Conservation (phyloP, 139 green algal species). For the Chlorella sp. region DNA sequence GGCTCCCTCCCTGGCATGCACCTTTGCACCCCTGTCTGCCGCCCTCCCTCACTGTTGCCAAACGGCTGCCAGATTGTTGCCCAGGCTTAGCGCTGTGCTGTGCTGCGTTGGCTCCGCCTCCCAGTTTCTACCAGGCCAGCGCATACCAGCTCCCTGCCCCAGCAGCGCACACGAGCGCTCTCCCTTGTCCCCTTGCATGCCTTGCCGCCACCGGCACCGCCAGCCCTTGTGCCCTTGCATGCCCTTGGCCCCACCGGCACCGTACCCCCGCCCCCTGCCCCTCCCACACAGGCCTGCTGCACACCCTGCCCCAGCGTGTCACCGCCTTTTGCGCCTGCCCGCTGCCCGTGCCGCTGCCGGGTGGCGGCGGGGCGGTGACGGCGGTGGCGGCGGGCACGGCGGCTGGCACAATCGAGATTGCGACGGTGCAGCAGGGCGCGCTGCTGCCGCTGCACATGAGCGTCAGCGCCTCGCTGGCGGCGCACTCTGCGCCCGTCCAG, state of each 20-base stretch:
- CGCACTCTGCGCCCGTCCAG: constrained; percentile 19
- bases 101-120: too few species aligned
- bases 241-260: not conserved
- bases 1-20: not conserved
- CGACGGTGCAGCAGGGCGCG: constrained; percentile 56
- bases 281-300: constrained; percentile 57
- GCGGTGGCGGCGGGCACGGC: constrained; percentile 64
- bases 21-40: not conserved
- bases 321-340: constrained; percentile 60
- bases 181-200: too few species aligned
- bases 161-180: too few species aligned
- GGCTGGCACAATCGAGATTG: constrained; percentile 62
- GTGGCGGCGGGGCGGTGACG: constrained; percentile 36
- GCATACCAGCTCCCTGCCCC: too few species aligned
- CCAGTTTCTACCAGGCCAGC: too few species aligned
- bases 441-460: constrained; percentile 51
- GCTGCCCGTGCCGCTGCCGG: constrained; percentile 42
- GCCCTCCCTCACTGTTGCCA: not conserved
- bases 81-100: too few species aligned
- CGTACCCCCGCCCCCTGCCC: not conserved
- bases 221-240: not conserved
- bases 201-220: too few species aligned
- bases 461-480: constrained; percentile 44
- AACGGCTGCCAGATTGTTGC: too few species aligned
- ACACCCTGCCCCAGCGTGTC: constrained; percentile 61